Conservation (phyloP, 108 stramenopile genomes). For the Skeletonema menzelii region DNA sequence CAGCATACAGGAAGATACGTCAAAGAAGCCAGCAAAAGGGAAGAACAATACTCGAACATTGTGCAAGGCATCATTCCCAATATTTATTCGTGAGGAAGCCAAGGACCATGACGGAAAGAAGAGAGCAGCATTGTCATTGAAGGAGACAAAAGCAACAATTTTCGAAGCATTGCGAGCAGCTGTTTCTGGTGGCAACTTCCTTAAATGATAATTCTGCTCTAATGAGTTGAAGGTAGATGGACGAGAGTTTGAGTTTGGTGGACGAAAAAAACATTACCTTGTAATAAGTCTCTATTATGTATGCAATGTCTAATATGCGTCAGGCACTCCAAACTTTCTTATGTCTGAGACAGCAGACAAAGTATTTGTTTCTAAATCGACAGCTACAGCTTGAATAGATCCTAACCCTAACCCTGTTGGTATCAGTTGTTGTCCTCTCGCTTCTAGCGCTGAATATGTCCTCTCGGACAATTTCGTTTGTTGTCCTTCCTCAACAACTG, state of each 20-base stretch:
- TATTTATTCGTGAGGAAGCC: conserved; percentile 35
- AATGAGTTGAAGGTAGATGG: background rate
- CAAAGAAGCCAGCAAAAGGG: conserved; percentile 3
- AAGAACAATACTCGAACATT: conserved; percentile 33
- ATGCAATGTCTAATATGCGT: conserved; percentile 51
- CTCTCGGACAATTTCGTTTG: conserved; percentile 41
- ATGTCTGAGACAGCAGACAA: conserved; percentile 72
- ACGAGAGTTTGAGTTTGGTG: background rate
- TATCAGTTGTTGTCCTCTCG: conserved; percentile 52
- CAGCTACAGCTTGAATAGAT: conserved; percentile 67
- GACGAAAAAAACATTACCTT: background rate
- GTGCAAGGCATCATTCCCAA: conserved; percentile 47
- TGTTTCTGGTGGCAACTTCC: conserved; percentile 44
- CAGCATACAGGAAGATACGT: conserved; percentile 40
- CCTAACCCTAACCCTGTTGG: conserved; percentile 60
- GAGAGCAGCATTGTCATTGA: conserved; percentile 14
- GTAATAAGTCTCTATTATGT: background rate
- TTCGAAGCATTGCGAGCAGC: conserved; percentile 46
- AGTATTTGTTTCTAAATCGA: conserved; percentile 60
- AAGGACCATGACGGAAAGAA: conserved; percentile 20
- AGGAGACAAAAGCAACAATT: conserved; percentile 44
- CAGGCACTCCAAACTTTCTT: conserved; percentile 74
- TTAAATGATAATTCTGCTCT: conserved; percentile 12
- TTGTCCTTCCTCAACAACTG: conserved; percentile 42
- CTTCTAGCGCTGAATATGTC: conserved; percentile 48